A percentile compares a stretch with the other conserved stretches of the same genome.
These are phyloP conservation scores for Acanthamoeba royreba DNA, from an alignment of 208 protist genomes.

Conservation along the genomic window DNA sequence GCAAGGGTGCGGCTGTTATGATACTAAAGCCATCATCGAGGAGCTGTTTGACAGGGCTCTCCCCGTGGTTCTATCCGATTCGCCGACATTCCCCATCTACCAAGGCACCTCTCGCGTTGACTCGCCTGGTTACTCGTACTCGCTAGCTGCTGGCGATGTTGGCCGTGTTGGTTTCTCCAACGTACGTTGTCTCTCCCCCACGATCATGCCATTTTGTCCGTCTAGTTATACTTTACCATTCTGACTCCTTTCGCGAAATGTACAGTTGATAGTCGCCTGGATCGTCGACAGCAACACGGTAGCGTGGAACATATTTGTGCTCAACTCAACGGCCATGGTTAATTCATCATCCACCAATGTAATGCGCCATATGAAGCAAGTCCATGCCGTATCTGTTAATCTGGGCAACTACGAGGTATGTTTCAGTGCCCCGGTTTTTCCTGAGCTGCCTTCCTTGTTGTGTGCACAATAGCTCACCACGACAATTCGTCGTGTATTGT, in stretches of 20 bases:
- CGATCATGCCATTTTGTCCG: too few relatives aligned
- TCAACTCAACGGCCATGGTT: not conserved
- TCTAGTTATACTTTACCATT: not conserved
- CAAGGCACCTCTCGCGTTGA: not conserved
- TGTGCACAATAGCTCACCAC: too few relatives aligned
- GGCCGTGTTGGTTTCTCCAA: not conserved
- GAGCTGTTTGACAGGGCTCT: not conserved
- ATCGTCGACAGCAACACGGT: not conserved
- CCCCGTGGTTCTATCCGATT: not conserved
- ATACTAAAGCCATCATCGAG: not conserved
- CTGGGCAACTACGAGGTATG: conserved; percentile 29
- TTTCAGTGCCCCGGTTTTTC: too few relatives aligned
- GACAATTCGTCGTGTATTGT: too few relatives aligned
- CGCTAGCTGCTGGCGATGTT: not conserved
- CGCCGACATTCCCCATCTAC: not conserved
- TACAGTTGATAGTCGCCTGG: not conserved
- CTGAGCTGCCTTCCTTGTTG: too few relatives aligned
- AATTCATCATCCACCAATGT: not conserved
- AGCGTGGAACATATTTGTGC: not conserved
- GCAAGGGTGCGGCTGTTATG: not conserved
- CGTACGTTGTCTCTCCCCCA: too few relatives aligned
- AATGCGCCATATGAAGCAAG: not conserved
- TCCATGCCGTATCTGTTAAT: not conserved
- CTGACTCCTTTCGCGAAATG: not conserved
- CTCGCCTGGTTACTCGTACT: not conserved